Evolutionary conservation across 2,329 filamentous ascomycete species (phyloP).

Genomic region (Cytospora leucostoma): DNA sequence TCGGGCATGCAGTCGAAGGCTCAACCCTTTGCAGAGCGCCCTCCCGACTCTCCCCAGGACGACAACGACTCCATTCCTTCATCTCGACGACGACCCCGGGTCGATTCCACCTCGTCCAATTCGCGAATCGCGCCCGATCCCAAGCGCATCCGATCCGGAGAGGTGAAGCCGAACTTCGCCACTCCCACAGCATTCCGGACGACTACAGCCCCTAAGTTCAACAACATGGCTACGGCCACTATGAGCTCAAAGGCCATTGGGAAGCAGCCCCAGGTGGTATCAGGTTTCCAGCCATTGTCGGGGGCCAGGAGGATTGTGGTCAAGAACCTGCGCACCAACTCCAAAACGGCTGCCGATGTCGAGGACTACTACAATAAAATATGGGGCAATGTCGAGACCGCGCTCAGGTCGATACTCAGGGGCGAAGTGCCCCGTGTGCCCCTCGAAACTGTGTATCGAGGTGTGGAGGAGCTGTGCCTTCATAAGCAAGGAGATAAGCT

Average conservation of each 20-base stretch:
- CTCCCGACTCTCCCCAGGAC: slow-evolving; percentile 15
- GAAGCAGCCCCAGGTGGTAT: slow-evolving; percentile 42
- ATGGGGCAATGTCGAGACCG: slow-evolving; percentile 72
- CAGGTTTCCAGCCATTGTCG: slow-evolving; percentile 68
- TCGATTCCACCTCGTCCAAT: slow-evolving; percentile 33
- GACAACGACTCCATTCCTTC: slow-evolving; percentile 22
- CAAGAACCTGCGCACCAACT: slow-evolving; percentile 77
- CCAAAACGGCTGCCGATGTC: slow-evolving; percentile 60
- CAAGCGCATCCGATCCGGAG: slow-evolving; percentile 36
- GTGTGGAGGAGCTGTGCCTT: slow-evolving; percentile 88
- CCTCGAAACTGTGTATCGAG: slow-evolving; percentile 86
- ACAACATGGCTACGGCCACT: slow-evolving; percentile 23
- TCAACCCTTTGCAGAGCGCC: slow-evolving; percentile 15
- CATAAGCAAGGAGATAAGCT: slow-evolving; percentile 71
- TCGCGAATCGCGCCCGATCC: slow-evolving; percentile 30
- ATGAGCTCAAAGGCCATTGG: slow-evolving; percentile 39
- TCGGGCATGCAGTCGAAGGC: slow-evolving; percentile 27
- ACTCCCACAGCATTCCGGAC: slow-evolving; percentile 6
- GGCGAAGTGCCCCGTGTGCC: slow-evolving; percentile 65
- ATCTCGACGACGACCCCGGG: slow-evolving; percentile 33
- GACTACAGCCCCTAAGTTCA: slow-evolving; percentile 15
- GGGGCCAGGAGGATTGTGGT: slow-evolving; percentile 88
- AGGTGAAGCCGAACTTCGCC: not conserved
- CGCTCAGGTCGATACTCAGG: slow-evolving; percentile 72
- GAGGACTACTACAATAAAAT: slow-evolving; percentile 77